phyloP scores from a whole-genome alignment of 139 green algal species.

The Chlamydomonas sphaeroides region DNA sequence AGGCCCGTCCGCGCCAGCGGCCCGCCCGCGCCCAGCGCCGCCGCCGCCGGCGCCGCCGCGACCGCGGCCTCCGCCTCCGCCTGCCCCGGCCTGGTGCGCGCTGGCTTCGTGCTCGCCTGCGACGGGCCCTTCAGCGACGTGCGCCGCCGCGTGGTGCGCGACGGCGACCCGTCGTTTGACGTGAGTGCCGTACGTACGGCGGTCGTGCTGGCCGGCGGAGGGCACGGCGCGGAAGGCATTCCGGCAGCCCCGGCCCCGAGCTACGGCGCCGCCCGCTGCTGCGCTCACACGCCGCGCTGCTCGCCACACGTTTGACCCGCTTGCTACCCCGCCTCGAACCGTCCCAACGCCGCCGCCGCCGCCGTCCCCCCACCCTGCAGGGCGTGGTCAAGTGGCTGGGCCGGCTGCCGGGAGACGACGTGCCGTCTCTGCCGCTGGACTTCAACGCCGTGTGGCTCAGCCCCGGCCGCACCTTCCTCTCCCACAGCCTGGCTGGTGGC shows the following conservation, averaged over 20 bases:
- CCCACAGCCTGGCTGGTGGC: constrained; percentile 41
- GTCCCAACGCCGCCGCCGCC: too few relatives aligned
- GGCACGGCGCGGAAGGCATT: too few relatives aligned
- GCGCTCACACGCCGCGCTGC: too few relatives aligned
- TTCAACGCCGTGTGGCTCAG: constrained; percentile 39
- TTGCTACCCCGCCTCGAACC: too few relatives aligned
- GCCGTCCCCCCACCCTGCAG: background rate
- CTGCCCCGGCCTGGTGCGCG: background rate
- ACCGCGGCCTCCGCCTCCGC: background rate
- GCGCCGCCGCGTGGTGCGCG: constrained; percentile 31
- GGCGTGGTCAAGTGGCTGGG: constrained; percentile 50
- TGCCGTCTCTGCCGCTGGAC: constrained; percentile 49
- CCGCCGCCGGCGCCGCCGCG: background rate
- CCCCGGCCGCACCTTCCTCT: constrained; percentile 44
- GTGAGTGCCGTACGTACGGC: constrained; percentile 37
- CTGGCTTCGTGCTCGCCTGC: constrained; percentile 34
- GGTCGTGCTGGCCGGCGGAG: too few relatives aligned
- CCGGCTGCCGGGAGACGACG: constrained; percentile 42
- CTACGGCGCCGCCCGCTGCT: too few relatives aligned
- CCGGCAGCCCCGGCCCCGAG: too few relatives aligned
- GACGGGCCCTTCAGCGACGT: constrained; percentile 45
- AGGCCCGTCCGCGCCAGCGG: too few relatives aligned
- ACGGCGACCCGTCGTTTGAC: constrained; percentile 43
- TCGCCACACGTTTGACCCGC: too few relatives aligned
- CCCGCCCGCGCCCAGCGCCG: background rate